Evolutionary conservation across 192 early-diverging fungal species (phyloP), one percentile per base, ranked within the genome.

Genomic region (Linnemannia hyalina): DNA sequence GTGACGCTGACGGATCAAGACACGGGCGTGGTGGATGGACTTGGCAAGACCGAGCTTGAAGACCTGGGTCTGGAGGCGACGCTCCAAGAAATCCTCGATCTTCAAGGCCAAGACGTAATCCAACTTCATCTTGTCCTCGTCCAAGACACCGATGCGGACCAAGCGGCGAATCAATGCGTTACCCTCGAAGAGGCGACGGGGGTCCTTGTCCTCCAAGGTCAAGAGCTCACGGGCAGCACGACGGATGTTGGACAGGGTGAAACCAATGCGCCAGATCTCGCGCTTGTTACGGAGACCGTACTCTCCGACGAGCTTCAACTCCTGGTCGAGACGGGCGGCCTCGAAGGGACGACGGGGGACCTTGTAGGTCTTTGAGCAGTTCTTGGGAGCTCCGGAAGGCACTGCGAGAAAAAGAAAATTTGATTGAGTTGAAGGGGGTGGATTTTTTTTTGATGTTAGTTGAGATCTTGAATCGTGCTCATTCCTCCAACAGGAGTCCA

Each of bases 191-290:
- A 99, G 95, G 92, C 98, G 97, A 79, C 96, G 95, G 84, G 98
- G 96, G 91, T 98, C 97, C 95, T 98, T 98, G 88, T 94, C 94
- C 76, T 98, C 97, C 77, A 99, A 93, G 76, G 96, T 99, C 83
- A 99, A 93, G 80, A 99, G 96, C 92, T 99, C 98, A 98, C 98
- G 97, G 83, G 98, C 98, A 80, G 98, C 98, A 99, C 98, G 98
- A 94, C 98, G 98, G 88, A 99, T 98, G 92, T 99, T 98, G 92
- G 98, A 99, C 82, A 99, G 94, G 84, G 96, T 96, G 91, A 94
- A 95, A 83, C 96, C 97, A 74, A 99, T 96, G 89, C 98, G 95
- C 95, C 96, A 99, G 93, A 99, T 97, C 93, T 99, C 98, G 84
- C 96, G 96, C 96, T 99, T 99, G 97, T 97, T 98, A 82, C 95